Percentiles rank a stretch among this genome's conserved stretches.
Conservation (phyloP, 78 protist species). For the Capsaspora owczarzaki region DNA sequence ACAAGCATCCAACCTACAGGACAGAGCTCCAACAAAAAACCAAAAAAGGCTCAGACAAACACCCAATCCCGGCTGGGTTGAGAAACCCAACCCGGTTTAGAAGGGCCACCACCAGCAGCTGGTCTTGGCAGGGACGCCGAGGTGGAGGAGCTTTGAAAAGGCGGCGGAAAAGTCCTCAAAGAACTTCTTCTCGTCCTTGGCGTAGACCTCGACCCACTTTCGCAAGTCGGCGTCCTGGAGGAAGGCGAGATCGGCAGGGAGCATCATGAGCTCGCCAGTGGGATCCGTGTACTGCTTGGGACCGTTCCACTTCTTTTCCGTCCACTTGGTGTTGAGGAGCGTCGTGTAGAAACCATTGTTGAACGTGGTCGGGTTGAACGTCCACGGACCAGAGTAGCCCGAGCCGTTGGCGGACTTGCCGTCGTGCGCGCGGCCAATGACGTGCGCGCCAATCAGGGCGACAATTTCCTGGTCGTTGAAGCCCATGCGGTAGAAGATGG, state of each 20-base stretch:
- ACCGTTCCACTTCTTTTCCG: background rate
- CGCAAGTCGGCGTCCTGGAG: conserved; percentile 38
- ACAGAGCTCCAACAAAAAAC: too few relatives aligned
- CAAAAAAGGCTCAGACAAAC: too few relatives aligned
- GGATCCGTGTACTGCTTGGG: conserved; percentile 36
- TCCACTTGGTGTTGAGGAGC: conserved; percentile 33
- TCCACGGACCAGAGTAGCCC: conserved; percentile 64
- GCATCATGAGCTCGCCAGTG: conserved; percentile 54
- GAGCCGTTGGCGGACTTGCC: background rate
- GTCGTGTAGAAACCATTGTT: conserved; percentile 37
- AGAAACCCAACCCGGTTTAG: too few relatives aligned
- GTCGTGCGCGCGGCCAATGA: conserved; percentile 37
- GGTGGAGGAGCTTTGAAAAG: conserved; percentile 36
- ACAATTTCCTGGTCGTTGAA: conserved; percentile 57
- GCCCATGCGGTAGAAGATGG: conserved; percentile 47
- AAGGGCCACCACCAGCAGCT: too few relatives aligned
- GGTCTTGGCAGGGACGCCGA: too few relatives aligned
- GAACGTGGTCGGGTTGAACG: conserved; percentile 41
- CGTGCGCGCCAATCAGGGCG: conserved; percentile 65
- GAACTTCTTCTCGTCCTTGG: conserved; percentile 45
- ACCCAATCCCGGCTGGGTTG: too few relatives aligned
- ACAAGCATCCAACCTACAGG: too few relatives aligned
- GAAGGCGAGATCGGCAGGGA: conserved; percentile 61
- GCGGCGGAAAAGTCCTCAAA: conserved; percentile 52
- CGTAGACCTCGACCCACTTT: conserved; percentile 40